Evolutionary conservation across 495 filamentous ascomycete genomes (phyloP).

Genomic region (Neurospora sp.): DNA sequence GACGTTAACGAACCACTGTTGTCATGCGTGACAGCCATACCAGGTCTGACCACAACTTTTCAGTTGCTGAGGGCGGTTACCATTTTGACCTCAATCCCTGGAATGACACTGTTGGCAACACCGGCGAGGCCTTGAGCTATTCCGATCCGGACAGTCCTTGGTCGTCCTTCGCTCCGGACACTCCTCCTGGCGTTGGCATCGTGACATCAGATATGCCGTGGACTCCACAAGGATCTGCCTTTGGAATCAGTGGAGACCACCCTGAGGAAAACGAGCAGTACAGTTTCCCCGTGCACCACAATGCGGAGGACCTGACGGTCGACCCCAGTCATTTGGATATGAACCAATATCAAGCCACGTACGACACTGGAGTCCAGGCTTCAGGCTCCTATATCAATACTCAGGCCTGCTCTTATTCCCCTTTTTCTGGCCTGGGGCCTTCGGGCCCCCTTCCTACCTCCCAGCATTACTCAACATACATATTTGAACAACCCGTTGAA

Average conservation of each 20-base stretch:
- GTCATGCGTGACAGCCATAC: neutral
- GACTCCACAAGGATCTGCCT: neutral
- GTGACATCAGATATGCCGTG: neutral
- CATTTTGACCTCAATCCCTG: neutral
- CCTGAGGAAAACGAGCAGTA: neutral
- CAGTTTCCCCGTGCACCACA: neutral
- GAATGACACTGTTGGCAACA: neutral
- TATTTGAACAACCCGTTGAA: neutral
- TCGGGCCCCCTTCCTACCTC: neutral
- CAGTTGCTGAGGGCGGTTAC: neutral
- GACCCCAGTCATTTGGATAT: neutral
- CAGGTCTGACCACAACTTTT: neutral
- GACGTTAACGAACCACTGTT: neutral
- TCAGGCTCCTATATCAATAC: neutral
- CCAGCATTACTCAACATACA: neutral
- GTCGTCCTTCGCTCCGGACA: neutral
- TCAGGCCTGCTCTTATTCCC: neutral
- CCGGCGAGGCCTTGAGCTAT: neutral
- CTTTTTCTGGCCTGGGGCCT: neutral
- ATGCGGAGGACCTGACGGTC: neutral
- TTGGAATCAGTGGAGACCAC: neutral
- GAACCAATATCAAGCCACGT: neutral
- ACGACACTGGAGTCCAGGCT: neutral
- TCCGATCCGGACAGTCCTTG: neutral
- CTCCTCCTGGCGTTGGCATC: neutral